Percentiles rank a stretch among this genome's conserved stretches.
Evolutionary conservation across 129 eudicot genomes (phyloP).

Genomic region (Flaveria bidentis): DNA sequence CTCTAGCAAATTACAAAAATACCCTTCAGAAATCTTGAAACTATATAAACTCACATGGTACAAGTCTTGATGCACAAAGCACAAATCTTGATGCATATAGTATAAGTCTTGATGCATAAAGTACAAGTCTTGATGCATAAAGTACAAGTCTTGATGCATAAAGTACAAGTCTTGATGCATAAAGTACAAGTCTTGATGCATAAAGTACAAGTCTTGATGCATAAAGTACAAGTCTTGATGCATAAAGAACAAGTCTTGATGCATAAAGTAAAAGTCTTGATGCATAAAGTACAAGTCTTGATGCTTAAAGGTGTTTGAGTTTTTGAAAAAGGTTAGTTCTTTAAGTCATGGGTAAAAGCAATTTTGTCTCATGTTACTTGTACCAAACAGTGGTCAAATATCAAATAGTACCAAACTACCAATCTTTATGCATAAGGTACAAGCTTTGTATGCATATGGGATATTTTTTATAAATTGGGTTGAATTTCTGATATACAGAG

Average conservation of each 20-base stretch:
- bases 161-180: neutral
- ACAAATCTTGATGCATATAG: neutral
- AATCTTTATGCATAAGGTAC: constrained; percentile 19
- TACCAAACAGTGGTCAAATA: neutral
- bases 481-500: no score
- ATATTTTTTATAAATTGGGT: neutral
- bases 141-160: neutral
- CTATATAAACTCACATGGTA: neutral
- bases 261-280: neutral
- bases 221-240: neutral
- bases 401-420: neutral
- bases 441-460: neutral
- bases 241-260: constrained; percentile 3
- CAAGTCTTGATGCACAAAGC: neutral
- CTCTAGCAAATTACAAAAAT: constrained; percentile 45
- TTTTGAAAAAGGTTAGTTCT: neutral
- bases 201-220: constrained; percentile 1
- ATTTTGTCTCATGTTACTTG: no score
- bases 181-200: neutral
- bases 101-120: neutral
- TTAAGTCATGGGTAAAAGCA: neutral
- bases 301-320: neutral
- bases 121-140: neutral
- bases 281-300: constrained; percentile 1
- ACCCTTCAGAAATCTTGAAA: constrained; percentile 2